A percentile compares a stretch with the other conserved stretches of the same genome.
phyloP scores from a whole-genome alignment of 768 basidiomycete genomes.

The Sarcodon aspratus region DNA sequence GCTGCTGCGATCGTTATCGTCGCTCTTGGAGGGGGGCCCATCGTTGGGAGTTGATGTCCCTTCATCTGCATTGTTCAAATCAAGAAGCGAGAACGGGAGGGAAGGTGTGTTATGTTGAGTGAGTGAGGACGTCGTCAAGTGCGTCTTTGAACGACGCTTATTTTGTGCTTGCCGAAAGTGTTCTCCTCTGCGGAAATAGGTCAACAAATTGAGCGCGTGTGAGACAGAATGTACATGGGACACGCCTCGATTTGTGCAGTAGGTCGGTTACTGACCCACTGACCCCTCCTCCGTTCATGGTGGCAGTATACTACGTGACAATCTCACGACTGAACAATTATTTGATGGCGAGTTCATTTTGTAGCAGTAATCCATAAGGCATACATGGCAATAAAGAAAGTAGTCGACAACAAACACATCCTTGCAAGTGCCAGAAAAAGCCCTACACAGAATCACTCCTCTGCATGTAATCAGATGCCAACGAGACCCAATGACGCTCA shows the following conservation, averaged over 20 bases:
- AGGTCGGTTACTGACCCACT: slow-evolving; percentile 29
- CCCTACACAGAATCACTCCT: slow-evolving; percentile 8
- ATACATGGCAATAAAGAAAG: slow-evolving; percentile 12
- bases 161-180: slow-evolving; percentile 60
- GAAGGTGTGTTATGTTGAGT: slow-evolving; percentile 28
- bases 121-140: slow-evolving; percentile 3
- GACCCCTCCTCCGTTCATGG: background rate
- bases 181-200: slow-evolving; percentile 40
- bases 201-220: background rate
- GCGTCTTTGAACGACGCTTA: slow-evolving; percentile 18
- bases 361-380: slow-evolving; percentile 14
- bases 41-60: slow-evolving; percentile 1
- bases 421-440: slow-evolving; percentile 13
- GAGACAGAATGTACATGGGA: slow-evolving; percentile 1
- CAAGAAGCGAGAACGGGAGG: slow-evolving; percentile 26
- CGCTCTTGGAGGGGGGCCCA: slow-evolving; percentile 33
- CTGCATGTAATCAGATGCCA: slow-evolving; percentile 1
- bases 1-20: slow-evolving; percentile 14
- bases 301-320: no score
- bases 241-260: slow-evolving; percentile 42
- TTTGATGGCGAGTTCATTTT: slow-evolving; percentile 4
- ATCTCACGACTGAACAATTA: no score
- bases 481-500: slow-evolving; percentile 19
- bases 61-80: slow-evolving; percentile 1
- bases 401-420: slow-evolving; percentile 7